Conservation (phyloP, 2,329 filamentous ascomycete species). For the Chaetomiaceae sp. region DNA sequence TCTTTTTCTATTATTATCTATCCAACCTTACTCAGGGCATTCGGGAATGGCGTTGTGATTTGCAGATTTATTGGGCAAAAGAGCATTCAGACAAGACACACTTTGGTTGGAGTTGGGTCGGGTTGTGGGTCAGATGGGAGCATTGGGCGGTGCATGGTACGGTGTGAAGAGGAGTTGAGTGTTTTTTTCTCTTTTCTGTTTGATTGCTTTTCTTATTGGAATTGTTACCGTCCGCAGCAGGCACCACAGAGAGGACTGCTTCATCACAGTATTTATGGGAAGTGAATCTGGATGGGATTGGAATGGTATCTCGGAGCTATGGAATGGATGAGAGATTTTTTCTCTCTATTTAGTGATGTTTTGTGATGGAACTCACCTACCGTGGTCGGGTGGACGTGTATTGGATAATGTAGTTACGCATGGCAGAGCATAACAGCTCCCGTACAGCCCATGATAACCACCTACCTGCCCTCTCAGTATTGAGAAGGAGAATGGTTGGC, state of each 20-base stretch:
- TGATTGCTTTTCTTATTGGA: neutral
- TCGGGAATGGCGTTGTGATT: slow-evolving; percentile 6
- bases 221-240: too few relatives aligned
- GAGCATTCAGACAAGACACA: neutral
- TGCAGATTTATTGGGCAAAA: neutral
- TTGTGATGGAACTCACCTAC: neutral
- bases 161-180: slow-evolving; percentile 5
- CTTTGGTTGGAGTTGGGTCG: neutral
- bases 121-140: neutral
- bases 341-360: neutral
- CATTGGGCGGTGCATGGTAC: slow-evolving; percentile 10
- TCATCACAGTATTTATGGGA: neutral
- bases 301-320: too few relatives aligned
- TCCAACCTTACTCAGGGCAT: slow-evolving; percentile 4
- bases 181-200: neutral
- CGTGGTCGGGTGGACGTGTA: neutral
- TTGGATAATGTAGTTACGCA: slow-evolving; percentile 13
- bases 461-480: neutral
- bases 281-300: too few relatives aligned
- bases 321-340: too few relatives aligned
- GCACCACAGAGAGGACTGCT: neutral
- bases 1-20: neutral
- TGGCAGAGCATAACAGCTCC: neutral
- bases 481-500: neutral
- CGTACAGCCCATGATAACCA: neutral